Base-by-base conservation (phyloP, 2,329 filamentous ascomycete species). In the Cyphellophora attinorum region DNA sequence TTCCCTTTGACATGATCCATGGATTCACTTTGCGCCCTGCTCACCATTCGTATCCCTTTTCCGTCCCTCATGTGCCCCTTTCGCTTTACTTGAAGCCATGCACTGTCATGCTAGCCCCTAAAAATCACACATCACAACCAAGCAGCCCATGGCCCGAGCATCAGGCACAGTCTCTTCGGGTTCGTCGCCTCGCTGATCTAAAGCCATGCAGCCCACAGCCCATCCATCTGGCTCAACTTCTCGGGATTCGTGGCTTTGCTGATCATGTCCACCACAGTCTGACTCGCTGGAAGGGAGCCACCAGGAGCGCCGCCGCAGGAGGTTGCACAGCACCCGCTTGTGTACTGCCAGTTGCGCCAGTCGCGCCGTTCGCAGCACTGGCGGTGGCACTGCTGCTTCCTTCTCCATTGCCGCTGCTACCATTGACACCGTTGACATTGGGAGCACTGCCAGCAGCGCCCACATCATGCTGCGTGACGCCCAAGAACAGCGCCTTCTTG, bases 121-220 rank as follows among this genome's bases (percentile, higher is more conserved):
- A n/a, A n/a, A n/a, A n/a, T n/a, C n/a, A n/a, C n/a, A n/a, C n/a
- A n/a, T n/a, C n/a, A n/a, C n/a, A n/a, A n/a, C n/a, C n/a, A n/a
- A n/a, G n/a, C n/a, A n/a, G n/a, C n/a, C n/a, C n/a, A n/a, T n/a
- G n/a, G n/a, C n/a, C n/a, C n/a, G n/a, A n/a, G n/a, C n/a, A n/a
- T n/a, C 23, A 29, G 14, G 28, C 4, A n/a, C 32, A n/a, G 6
- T 11, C 27, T 11, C 12, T 13, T 6, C 30, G 18, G 12, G 10
- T 28, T 16, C 12, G 16, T 6, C 16, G 32, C n/a, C n/a, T n/a
- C n/a, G n/a, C n/a, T n/a, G n/a, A n/a, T n/a, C n/a, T 47, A 96
- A 54, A 96, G 65, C 65, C 93, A 98, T 15, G 85, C 81, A 89
- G 96, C 96, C 86, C 91, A 99, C 50, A 98, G 64, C 39, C 88